Percentiles rank a stretch among this genome's conserved stretches.
phyloP scores from a whole-genome alignment of 306 rosid genomes.

The Prinsepia uniflora region DNA sequence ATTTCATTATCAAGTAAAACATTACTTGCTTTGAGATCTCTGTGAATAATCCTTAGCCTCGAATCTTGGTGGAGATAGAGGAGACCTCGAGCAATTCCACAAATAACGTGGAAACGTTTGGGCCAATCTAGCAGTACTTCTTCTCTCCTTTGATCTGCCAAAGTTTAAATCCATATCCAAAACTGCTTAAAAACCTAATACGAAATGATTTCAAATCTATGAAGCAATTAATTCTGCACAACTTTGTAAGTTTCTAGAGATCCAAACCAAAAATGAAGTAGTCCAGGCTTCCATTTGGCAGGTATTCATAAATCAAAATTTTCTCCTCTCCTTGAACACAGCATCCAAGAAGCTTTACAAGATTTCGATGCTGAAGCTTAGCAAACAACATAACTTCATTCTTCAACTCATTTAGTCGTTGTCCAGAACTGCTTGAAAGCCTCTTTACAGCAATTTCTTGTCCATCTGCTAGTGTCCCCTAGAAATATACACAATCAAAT shows the following conservation, averaged over 20 bases:
- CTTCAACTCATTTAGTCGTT: slow-evolving; percentile 54
- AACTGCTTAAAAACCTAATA: background rate
- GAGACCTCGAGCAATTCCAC: slow-evolving; percentile 27
- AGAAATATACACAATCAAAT: slow-evolving; percentile 3
- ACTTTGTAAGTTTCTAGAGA: background rate
- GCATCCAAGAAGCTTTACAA: slow-evolving; percentile 59
- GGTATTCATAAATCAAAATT: slow-evolving; percentile 52
- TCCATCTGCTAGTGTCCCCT: slow-evolving; percentile 51
- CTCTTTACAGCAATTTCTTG: slow-evolving; percentile 62
- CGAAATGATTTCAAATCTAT: background rate
- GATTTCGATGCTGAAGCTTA: slow-evolving; percentile 68
- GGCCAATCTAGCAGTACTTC: slow-evolving; percentile 15
- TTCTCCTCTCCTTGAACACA: slow-evolving; percentile 50
- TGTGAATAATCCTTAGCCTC: slow-evolving; percentile 46
- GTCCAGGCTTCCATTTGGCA: slow-evolving; percentile 66
- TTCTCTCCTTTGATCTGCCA: slow-evolving; percentile 8
- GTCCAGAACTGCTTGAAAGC: slow-evolving; percentile 46
- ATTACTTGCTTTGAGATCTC: slow-evolving; percentile 60
- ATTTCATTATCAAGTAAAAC: slow-evolving; percentile 43
- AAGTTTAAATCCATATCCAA: background rate
- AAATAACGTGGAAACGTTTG: slow-evolving; percentile 19
- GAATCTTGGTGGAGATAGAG: slow-evolving; percentile 33
- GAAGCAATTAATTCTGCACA: background rate
- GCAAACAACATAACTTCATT: slow-evolving; percentile 56
- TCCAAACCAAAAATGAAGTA: slow-evolving; percentile 52